Evolutionary conservation across 257 asterid species (phyloP), one percentile per base, ranked within the genome.

Genomic region (Solanum ossicruentum): DNA sequence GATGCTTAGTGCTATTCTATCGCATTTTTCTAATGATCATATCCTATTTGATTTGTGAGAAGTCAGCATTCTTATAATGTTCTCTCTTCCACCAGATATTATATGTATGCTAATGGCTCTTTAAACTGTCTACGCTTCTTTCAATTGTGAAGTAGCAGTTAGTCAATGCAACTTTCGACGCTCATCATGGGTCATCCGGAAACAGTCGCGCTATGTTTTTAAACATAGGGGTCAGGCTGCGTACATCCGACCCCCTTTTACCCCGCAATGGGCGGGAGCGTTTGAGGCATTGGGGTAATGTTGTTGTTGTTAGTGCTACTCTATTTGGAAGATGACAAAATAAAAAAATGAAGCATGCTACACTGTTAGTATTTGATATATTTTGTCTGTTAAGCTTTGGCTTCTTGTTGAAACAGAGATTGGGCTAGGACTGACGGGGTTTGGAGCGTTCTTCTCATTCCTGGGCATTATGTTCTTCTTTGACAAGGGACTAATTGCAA

Each of bases 401-500:
- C 84, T 81, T 63, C 80, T 57, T 84, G 17, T 77, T 87, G 88
- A 69, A 84, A 88, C 95, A 95, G 98, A 96, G 92, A 96, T 96
- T 87, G 99, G 99, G 45, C 94, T 96, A 16, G 98, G 98, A 81
- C 90, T 96, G 94, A 96, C 99, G 71, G 98, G 98, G 66, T 96
- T 96, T 82, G 99, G 99, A 81, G 91, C 92, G 20, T 92, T 95
- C 80, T 96, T 96, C 88, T 94, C 98, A 11, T 89, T 96, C 90
- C 86, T 96, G 86, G 99, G 99, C 78, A 85, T 96, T 84, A 86
- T 93, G 88, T 92, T 92, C 93, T 93, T 96, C 91, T 94, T 96
- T 28, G 99, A 94, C 83, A 96, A 96, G 90, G 99, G 98, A 52
- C 91, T 96, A 57, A 92, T 96, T 83, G 99, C 98, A 55, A 94